Percentiles rank a stretch among this genome's conserved stretches.
Evolutionary conservation across 805 yeast species (phyloP).

Genomic region (Candida koratica): DNA sequence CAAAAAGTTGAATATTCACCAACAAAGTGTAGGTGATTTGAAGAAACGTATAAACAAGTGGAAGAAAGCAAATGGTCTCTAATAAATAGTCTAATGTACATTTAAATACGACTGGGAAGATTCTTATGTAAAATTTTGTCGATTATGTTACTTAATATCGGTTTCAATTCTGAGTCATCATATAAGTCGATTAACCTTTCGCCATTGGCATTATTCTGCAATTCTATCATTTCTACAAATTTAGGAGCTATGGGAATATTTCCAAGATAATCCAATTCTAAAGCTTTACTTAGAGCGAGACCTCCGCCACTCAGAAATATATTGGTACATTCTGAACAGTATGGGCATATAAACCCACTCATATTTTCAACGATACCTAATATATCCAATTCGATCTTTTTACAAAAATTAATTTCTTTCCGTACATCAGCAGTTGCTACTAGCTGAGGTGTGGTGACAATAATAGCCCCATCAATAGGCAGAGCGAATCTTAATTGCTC

Average conservation of each 20-base stretch:
- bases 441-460: conserved; percentile 94
- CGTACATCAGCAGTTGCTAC: conserved; percentile 92
- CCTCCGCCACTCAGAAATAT: conserved; percentile 97
- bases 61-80: conserved; percentile 46
- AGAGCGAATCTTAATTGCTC: conserved; percentile 72
- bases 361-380: conserved; percentile 91
- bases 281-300: conserved; percentile 55
- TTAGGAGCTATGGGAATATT: conserved; percentile 90
- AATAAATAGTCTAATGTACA: not conserved
- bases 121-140: conserved; percentile 31
- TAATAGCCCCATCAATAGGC: conserved; percentile 82
- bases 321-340: conserved; percentile 87
- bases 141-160: conserved; percentile 33
- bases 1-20: conserved; percentile 73
- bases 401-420: conserved; percentile 89
- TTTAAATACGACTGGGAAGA: conserved; percentile 21
- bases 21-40: conserved; percentile 81
- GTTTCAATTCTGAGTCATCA: conserved; percentile 32
- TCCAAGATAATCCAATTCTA: conserved; percentile 69
- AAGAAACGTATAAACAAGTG: conserved; percentile 68
- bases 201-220: conserved; percentile 37
- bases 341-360: conserved; percentile 96
- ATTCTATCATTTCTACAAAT: conserved; percentile 85
- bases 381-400: conserved; percentile 72
- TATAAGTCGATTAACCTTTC: conserved; percentile 30